Conservation (phyloP, 1,139 yeast genomes). For the Tardiomyces digboiensis region DNA sequence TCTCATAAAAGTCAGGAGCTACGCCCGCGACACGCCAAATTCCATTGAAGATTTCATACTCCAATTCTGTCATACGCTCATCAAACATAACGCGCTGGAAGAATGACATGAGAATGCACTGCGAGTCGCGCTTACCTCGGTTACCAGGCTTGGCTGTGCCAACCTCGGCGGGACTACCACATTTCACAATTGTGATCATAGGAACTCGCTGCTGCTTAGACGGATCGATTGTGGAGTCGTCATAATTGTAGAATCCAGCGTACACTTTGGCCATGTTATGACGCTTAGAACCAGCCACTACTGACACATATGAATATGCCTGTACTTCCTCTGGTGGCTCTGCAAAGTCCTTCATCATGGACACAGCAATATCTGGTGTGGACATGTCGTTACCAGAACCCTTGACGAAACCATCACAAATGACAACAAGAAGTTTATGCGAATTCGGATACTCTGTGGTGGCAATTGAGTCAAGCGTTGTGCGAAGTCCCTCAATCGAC, state of each 20-base stretch:
- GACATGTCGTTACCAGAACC: constrained; percentile 84
- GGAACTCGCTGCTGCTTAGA: constrained; percentile 91
- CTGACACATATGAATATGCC: constrained; percentile 86
- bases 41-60: constrained; percentile 66
- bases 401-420: constrained; percentile 91
- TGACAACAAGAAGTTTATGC: constrained; percentile 72
- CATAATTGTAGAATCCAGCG: constrained; percentile 82
- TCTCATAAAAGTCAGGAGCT: constrained; percentile 80
- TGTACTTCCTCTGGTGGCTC: constrained; percentile 63
- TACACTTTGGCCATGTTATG: constrained; percentile 95
- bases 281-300: constrained; percentile 85
- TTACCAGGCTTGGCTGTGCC: constrained; percentile 86
- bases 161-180: constrained; percentile 87
- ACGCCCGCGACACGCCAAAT: constrained; percentile 87
- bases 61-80: constrained; percentile 95
- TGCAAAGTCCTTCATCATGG: constrained; percentile 81
- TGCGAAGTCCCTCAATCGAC: constrained; percentile 74
- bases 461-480: constrained; percentile 83
- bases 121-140: constrained; percentile 98
- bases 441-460: constrained; percentile 94
- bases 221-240: constrained; percentile 59
- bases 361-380: constrained; percentile 82
- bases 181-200: constrained; percentile 70
- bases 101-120: constrained; percentile 87
- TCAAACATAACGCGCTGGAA: constrained; percentile 87